Percentiles rank a stretch among this genome's conserved stretches.
Evolutionary conservation across 1,284 basidiomycete species (phyloP).

Genomic region (Ceratobasidium sp.): DNA sequence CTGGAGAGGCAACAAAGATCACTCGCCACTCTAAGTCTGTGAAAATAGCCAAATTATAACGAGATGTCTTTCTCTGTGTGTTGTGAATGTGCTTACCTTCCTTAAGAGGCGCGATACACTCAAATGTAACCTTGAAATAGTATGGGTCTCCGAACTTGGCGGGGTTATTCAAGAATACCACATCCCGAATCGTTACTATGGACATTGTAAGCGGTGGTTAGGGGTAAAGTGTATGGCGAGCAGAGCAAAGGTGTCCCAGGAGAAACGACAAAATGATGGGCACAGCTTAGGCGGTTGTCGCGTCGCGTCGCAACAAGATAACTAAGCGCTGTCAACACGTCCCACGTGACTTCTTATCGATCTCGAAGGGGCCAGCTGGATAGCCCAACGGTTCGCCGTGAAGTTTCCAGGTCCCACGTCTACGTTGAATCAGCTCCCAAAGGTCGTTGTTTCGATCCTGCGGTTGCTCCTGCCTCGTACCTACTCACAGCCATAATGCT

Average conservation of each 20-base stretch:
- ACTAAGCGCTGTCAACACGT: constrained; percentile 12
- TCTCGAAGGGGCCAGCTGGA: neutral
- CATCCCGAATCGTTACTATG: constrained; percentile 61
- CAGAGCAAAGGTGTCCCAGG: neutral
- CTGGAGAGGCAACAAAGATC: constrained; percentile 96
- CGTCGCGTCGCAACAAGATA: constrained; percentile 6
- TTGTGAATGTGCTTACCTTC: constrained; percentile 72
- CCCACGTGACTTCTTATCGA: constrained; percentile 21
- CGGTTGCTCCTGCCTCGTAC: constrained; percentile 13
- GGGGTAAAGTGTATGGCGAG: neutral
- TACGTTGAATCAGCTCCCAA: no score
- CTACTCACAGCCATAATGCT: constrained; percentile 14
- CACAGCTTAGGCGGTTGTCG: constrained; percentile 8
- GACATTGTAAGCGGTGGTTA: constrained; percentile 42
- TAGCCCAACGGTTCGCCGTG: neutral
- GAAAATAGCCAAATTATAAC: neutral
- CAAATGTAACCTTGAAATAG: constrained; percentile 96
- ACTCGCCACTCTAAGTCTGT: constrained; percentile 97
- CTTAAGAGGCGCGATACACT: constrained; percentile 92
- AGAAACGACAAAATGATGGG: neutral
- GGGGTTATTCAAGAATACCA: constrained; percentile 90
- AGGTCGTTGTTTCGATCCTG: no score
- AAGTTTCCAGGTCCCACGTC: no score
- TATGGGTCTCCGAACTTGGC: constrained; percentile 92
- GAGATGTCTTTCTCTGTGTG: neutral